These are phyloP conservation scores for Fusarium camptoceras DNA, from an alignment of 2,329 filamentous ascomycete species.

Conservation along the genomic window DNA sequence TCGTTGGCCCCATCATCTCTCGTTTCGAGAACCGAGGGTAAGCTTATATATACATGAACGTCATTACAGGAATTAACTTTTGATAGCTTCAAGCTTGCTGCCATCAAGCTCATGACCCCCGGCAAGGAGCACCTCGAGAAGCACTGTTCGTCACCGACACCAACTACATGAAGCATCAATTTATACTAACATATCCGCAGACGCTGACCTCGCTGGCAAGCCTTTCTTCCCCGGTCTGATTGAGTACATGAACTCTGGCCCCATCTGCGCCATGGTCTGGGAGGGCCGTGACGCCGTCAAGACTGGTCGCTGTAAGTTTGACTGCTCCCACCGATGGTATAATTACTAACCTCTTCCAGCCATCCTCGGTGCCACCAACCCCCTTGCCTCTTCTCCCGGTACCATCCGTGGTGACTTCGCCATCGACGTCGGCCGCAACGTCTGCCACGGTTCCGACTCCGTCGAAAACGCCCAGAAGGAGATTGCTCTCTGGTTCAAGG, in stretches of 20 bases:
- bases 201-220: slow-evolving; percentile 91
- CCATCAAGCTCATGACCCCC: slow-evolving; percentile 94
- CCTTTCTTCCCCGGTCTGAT: slow-evolving; percentile 97
- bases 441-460: slow-evolving; percentile 99
- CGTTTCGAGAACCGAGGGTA: slow-evolving; percentile 98
- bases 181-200: slow-evolving; percentile 55
- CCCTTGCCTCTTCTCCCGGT: slow-evolving; percentile 90
- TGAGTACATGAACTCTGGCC: slow-evolving; percentile 95
- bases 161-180: slow-evolving; percentile 27
- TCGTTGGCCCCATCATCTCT: slow-evolving; percentile 96
- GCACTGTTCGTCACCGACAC: slow-evolving; percentile 74
- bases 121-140: slow-evolving; percentile 96
- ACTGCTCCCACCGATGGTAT: neutral
- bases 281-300: slow-evolving; percentile 99
- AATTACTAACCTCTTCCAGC: slow-evolving; percentile 57
- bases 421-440: slow-evolving; percentile 89
- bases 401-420: slow-evolving; percentile 97
- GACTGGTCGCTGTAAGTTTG: slow-evolving; percentile 85
- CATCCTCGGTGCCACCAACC: slow-evolving; percentile 99
- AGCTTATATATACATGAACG: slow-evolving; percentile 47
- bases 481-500: slow-evolving; percentile 98
- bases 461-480: slow-evolving; percentile 99
- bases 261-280: slow-evolving; percentile 99
- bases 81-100: slow-evolving; percentile 92
- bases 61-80: slow-evolving; percentile 23